Conservation (phyloP, 257 asterid species). For the Solanum pinnatisectum region DNA sequence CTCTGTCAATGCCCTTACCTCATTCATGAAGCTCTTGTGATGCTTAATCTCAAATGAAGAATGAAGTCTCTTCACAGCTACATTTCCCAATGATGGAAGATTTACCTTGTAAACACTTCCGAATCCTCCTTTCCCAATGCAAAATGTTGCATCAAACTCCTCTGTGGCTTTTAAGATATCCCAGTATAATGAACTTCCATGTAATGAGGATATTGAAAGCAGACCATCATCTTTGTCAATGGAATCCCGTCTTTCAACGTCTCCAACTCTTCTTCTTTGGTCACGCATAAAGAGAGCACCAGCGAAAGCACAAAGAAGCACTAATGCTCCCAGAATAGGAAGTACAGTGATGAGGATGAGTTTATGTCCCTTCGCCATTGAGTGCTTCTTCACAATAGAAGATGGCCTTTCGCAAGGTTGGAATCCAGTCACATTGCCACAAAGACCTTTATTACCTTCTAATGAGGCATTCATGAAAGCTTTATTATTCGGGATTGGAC, state of each 20-base stretch:
- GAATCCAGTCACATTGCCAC: neutral
- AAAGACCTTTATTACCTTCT: neutral
- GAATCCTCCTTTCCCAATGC: neutral
- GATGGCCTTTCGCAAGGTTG: neutral
- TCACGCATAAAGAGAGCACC: neutral
- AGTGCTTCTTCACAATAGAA: neutral
- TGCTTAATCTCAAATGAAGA: neutral
- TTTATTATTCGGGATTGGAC: neutral
- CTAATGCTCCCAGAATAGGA: neutral
- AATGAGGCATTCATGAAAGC: neutral
- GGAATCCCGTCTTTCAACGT: neutral
- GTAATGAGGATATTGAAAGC: neutral
- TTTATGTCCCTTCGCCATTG: neutral
- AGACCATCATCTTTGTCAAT: neutral
- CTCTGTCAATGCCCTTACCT: neutral
- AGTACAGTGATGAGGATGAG: neutral
- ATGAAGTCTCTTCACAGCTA: neutral
- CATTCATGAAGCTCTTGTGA: neutral
- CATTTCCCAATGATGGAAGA: neutral
- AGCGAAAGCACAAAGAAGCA: neutral
- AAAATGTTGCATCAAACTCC: neutral
- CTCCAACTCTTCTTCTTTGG: neutral
- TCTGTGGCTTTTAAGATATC: slow-evolving; percentile 1
- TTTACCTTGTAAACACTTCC: slow-evolving; percentile 1
- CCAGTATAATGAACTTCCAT: neutral